Evolutionary conservation across 2,329 filamentous ascomycete species (phyloP), one percentile per base, ranked within the genome.

Genomic region (Albophoma yamanashiensis): DNA sequence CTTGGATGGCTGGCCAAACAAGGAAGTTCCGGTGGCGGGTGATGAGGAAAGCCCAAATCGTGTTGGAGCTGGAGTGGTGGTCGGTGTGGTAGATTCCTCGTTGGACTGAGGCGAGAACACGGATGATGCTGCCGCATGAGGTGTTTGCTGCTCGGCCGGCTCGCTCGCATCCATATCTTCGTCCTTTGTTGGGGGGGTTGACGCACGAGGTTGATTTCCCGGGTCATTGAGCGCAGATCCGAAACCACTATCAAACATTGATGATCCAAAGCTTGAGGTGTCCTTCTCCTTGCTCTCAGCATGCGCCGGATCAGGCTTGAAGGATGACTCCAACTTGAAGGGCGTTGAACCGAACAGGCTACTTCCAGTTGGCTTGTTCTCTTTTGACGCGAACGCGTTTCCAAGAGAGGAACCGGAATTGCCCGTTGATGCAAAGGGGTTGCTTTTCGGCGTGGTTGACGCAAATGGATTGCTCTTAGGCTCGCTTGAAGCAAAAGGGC

Each of bases 291-390:
- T 73, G 60, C 87, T 83, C 31, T 88, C 81, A 61, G 84, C 85
- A 1, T 82, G 78, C 53, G 79, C 78, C 7, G 82, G 79, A 64
- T 89, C 87, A 11, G 80, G 78, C 67, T 86, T 84, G 74, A 91
- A 91, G 1, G 83, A 86, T 38, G 84, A 86, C 45, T 82, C 81
- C 20, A 91, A 76, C 65, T 88, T 87, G 74, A 91, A 91, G 0
- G 82, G 80, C 20, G 76, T 73, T n/a, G 78, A 78, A 34, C 77
- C 79, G 67, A 83, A 81, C 9, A 62, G 69, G 57, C 60, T 66
- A 70, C 40, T 8, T 6, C 72, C 40, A 59, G 69, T 42, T 56
- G 72, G 60, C 39, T 72, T 70, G 22, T 69, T 67, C 22, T 70
- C 60, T 57, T 70, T 62, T 56, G 68, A 50, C 6, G 69, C 63